A percentile compares a stretch with the other conserved stretches of the same genome.
These are phyloP conservation scores for Colletotrichum sp. DNA, from an alignment of 2,329 filamentous ascomycete genomes.

Conservation along the genomic window DNA sequence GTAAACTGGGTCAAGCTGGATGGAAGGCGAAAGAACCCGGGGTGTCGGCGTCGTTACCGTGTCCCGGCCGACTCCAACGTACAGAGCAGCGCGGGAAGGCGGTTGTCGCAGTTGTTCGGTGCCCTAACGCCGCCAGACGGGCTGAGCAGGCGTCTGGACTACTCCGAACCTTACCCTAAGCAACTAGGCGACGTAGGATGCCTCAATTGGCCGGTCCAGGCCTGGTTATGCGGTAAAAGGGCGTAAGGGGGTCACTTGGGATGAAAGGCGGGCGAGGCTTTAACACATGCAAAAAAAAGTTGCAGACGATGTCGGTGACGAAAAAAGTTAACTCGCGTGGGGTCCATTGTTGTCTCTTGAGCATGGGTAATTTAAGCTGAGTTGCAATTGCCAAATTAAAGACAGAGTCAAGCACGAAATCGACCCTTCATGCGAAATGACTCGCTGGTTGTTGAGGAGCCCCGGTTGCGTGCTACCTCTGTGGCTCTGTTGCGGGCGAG, in stretches of 20 bases:
- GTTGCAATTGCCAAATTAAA: conserved; percentile 10
- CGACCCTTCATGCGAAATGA: neutral
- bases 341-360: conserved; percentile 7
- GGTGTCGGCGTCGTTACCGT: neutral
- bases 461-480: neutral
- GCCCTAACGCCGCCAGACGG: neutral
- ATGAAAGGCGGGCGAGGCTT: neutral
- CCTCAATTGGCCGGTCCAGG: neutral
- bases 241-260: neutral
- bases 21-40: conserved; percentile 17
- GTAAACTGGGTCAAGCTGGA: conserved; percentile 10
- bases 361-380: conserved; percentile 1
- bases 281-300: conserved; percentile 10
- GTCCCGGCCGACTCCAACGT: neutral
- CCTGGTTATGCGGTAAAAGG: neutral
- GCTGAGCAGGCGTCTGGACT: neutral
- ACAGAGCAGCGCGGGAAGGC: neutral
- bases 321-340: conserved; percentile 17
- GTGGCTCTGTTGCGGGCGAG: neutral
- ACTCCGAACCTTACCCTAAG: neutral
- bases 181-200: conserved; percentile 6
- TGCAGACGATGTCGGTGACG: conserved; percentile 2
- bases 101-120: neutral
- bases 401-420: neutral
- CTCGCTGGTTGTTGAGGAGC: neutral